phyloP scores from a whole-genome alignment of 2,329 filamentous ascomycete genomes.

The Teratosphaeria destructans region DNA sequence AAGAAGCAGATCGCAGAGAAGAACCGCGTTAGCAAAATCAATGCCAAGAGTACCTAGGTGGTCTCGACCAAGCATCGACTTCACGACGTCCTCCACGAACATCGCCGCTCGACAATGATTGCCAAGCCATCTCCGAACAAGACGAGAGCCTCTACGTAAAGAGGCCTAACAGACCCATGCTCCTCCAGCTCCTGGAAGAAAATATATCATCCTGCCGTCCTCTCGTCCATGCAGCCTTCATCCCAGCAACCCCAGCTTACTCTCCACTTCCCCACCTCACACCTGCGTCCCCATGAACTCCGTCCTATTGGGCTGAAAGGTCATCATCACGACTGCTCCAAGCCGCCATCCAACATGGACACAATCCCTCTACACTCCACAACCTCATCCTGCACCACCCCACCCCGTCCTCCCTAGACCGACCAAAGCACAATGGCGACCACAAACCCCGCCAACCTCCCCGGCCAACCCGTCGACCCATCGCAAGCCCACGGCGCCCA shows the following conservation, averaged over 20 bases:
- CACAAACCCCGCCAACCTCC: slow-evolving; percentile 8
- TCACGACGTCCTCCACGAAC: no score
- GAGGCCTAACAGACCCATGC: no score
- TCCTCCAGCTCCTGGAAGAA: no score
- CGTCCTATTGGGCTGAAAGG: not conserved
- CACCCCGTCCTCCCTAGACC: not conserved
- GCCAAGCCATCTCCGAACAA: no score
- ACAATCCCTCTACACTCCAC: not conserved
- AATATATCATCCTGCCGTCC: not conserved
- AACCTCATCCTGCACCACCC: not conserved
- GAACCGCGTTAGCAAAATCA: no score
- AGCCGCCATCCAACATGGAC: not conserved
- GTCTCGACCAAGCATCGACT: no score
- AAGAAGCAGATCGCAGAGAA: no score
- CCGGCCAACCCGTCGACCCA: slow-evolving; percentile 14
- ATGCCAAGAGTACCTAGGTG: no score
- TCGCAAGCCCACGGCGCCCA: slow-evolving; percentile 33
- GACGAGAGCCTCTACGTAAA: no score
- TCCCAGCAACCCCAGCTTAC: not conserved
- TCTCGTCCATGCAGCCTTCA: not conserved
- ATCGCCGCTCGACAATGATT: no score
- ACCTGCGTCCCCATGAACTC: not conserved
- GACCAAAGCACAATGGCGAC: slow-evolving; percentile 7
- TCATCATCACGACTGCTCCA: not conserved
- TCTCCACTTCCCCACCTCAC: not conserved